Evolutionary conservation across 331 rosid species (phyloP).

Genomic region (Stylosanthes scabra): DNA sequence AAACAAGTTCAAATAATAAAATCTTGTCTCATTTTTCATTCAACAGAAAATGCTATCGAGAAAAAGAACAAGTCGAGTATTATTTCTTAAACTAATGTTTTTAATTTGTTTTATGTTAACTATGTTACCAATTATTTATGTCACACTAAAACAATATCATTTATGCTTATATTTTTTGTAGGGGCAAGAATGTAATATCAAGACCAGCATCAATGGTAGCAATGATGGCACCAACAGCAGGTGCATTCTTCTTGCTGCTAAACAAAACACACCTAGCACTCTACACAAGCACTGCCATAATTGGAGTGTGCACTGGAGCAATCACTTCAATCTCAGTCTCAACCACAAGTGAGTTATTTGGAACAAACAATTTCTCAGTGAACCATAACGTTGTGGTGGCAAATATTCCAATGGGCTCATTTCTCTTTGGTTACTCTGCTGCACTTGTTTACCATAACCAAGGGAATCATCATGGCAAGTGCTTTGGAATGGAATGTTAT

Average conservation of each 20-base stretch:
- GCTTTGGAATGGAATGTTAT: conserved; percentile 79
- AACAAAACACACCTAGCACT: conserved; percentile 46
- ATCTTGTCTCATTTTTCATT: no score
- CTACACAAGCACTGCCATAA: conserved; percentile 57
- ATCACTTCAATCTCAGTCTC: conserved; percentile 73
- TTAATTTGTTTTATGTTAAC: no score
- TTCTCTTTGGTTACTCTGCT: conserved; percentile 65
- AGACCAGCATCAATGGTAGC: conserved; percentile 57
- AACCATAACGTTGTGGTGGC: conserved; percentile 80
- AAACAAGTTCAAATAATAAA: no score
- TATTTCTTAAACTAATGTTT: no score
- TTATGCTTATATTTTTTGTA: conserved; percentile 25
- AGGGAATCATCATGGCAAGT: conserved; percentile 50
- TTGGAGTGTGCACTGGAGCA: conserved; percentile 80
- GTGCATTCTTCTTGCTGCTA: conserved; percentile 66
- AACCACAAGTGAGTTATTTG: conserved; percentile 69
- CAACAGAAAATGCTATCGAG: no score
- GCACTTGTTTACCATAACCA: conserved; percentile 55
- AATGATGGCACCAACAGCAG: conserved; percentile 61
- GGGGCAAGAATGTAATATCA: conserved; percentile 55
- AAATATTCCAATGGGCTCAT: conserved; percentile 79
- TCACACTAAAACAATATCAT: no score
- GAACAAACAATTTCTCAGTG: conserved; percentile 67
- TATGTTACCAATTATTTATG: background rate
- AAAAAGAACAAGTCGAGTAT: no score